Conservation (phyloP, 352 stramenopile genomes). For the Phytophthora podocarpi region DNA sequence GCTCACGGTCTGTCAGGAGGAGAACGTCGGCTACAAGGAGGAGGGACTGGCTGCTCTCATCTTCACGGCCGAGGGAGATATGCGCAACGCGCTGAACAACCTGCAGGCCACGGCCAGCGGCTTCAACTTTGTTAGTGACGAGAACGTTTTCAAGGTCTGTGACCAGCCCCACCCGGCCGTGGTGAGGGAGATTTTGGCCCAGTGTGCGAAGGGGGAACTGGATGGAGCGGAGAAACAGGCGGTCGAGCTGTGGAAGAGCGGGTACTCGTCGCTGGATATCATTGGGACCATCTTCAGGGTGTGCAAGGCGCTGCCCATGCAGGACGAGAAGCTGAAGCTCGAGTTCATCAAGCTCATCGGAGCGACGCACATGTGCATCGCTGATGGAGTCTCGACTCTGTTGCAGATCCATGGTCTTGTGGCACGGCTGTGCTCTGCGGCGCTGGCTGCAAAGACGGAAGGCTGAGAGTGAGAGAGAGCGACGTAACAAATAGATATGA, state of each 20-base stretch:
- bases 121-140: slow-evolving; percentile 96
- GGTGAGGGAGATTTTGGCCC: slow-evolving; percentile 65
- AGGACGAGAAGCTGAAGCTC: slow-evolving; percentile 82
- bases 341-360: slow-evolving; percentile 93
- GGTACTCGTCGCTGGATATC: slow-evolving; percentile 97
- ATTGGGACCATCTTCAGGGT: slow-evolving; percentile 98
- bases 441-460: slow-evolving; percentile 32
- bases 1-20: slow-evolving; percentile 92
- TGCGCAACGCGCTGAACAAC: slow-evolving; percentile 99
- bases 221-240: slow-evolving; percentile 81
- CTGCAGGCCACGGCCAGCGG: slow-evolving; percentile 96
- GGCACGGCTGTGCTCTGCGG: slow-evolving; percentile 65
- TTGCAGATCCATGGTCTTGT: slow-evolving; percentile 96
- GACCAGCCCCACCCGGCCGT: slow-evolving; percentile 95
- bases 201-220: slow-evolving; percentile 87
- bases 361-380: slow-evolving; percentile 95
- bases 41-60: slow-evolving; percentile 97
- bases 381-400: slow-evolving; percentile 90
- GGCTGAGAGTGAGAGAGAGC: slow-evolving; percentile 11
- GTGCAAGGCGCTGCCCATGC: slow-evolving; percentile 86
- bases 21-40: slow-evolving; percentile 88
- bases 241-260: slow-evolving; percentile 75
- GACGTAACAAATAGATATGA: slow-evolving; percentile 35
- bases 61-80: slow-evolving; percentile 99
- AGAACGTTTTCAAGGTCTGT: slow-evolving; percentile 96